Evolutionary conservation across 2,329 filamentous ascomycete genomes (phyloP).

Genomic region (Hypoxylon sp.): DNA sequence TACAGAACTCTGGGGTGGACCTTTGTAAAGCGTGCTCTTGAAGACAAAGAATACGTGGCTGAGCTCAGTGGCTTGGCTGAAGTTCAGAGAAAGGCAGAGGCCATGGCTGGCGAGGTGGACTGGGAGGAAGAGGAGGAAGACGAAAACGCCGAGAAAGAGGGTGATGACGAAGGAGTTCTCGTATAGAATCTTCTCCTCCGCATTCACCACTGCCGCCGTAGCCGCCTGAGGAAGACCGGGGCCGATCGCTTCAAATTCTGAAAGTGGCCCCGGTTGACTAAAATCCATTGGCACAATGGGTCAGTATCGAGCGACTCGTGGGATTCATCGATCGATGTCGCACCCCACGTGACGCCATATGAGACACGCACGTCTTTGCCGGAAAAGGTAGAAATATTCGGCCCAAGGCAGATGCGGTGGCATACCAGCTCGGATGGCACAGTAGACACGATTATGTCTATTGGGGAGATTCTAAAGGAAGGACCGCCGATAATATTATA

Average conservation of each 20-base stretch:
- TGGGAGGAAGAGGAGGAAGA: conserved; percentile 54
- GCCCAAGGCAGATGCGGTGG: conserved; percentile 39
- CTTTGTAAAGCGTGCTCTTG: conserved; percentile 80
- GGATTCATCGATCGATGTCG: conserved; percentile 26
- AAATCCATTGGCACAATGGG: conserved; percentile 39
- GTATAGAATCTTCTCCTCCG: conserved; percentile 48
- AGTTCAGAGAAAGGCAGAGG: conserved; percentile 52
- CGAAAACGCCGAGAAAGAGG: conserved; percentile 47
- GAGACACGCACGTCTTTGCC: conserved; percentile 28
- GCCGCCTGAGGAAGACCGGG: conserved; percentile 41
- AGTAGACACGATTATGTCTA: conserved; percentile 42
- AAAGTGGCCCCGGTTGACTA: conserved; percentile 45
- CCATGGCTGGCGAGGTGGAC: conserved; percentile 49
- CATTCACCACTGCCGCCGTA: conserved; percentile 40
- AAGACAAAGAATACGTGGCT: conserved; percentile 81
- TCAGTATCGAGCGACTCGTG: conserved; percentile 20
- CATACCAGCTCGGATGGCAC: conserved; percentile 36
- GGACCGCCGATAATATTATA: conserved; percentile 29
- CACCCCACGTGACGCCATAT: conserved; percentile 32
- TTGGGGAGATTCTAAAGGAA: conserved; percentile 44
- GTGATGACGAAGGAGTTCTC: conserved; percentile 52
- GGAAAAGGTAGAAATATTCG: conserved; percentile 38
- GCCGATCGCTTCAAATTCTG: conserved; percentile 46
- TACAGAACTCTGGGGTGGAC: conserved; percentile 79
- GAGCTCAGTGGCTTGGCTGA: conserved; percentile 66